Conservation (phyloP, 805 yeast genomes). For the Pichia ethanolica region DNA sequence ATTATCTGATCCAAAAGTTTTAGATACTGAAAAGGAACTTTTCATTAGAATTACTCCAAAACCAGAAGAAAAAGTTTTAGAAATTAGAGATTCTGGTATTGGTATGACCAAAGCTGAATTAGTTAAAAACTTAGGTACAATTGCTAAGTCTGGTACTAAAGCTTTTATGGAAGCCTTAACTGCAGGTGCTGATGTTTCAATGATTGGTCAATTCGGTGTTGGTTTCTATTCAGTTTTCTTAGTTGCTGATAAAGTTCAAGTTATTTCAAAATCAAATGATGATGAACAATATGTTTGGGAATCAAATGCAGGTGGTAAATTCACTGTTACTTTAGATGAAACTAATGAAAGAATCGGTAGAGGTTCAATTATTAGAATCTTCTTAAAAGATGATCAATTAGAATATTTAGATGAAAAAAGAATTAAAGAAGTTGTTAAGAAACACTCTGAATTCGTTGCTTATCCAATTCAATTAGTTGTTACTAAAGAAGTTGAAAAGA, state of each 20-base stretch:
- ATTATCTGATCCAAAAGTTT: conserved; percentile 80
- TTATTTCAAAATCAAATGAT: conserved; percentile 95
- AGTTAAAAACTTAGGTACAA: conserved; percentile 98
- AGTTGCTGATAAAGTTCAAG: conserved; percentile 98
- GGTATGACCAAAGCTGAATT: conserved; percentile 99
- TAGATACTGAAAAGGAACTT: conserved; percentile 92
- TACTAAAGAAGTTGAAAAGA: conserved; percentile 98
- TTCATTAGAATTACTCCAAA: conserved; percentile 96
- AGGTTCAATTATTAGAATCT: conserved; percentile 92
- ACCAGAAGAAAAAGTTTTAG: conserved; percentile 89
- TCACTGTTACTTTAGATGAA: conserved; percentile 90
- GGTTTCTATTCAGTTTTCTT: conserved; percentile 99
- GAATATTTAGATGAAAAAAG: conserved; percentile 99
- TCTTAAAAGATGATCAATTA: conserved; percentile 97
- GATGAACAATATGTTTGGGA: conserved; percentile 99
- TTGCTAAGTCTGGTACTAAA: conserved; percentile 99
- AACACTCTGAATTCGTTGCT: conserved; percentile 98
- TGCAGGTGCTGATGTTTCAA: conserved; percentile 99
- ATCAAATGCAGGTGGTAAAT: conserved; percentile 99
- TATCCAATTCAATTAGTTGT: conserved; percentile 98
- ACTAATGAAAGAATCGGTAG: conserved; percentile 79
- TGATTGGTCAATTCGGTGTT: conserved; percentile 99
- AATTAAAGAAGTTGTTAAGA: conserved; percentile 98
- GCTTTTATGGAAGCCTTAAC: conserved; percentile 99
- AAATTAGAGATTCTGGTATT: conserved; percentile 98